These are phyloP conservation scores for Saposhnikovia divaricata DNA, from an alignment of 129 eudicot genomes.

Conservation along the genomic window DNA sequence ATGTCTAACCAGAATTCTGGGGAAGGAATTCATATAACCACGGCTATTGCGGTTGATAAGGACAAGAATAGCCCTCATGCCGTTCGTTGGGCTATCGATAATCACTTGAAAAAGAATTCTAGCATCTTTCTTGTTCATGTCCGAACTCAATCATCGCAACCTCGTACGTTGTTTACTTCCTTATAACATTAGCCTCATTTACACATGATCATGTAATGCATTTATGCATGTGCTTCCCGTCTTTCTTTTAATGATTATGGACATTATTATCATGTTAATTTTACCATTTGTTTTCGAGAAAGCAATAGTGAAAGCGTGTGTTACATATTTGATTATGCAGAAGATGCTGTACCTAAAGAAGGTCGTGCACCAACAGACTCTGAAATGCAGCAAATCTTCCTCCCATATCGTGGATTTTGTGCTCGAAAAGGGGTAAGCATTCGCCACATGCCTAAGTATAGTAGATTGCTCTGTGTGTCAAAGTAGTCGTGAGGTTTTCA, in stretches of 20 bases:
- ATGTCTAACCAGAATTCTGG: constrained; percentile 6
- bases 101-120: constrained; percentile 19
- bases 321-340: constrained; percentile 17
- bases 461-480: too few relatives aligned
- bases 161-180: constrained; percentile 23
- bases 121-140: constrained; percentile 48
- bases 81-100: constrained; percentile 52
- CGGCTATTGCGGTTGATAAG: constrained; percentile 36
- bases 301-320: neutral
- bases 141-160: constrained; percentile 15
- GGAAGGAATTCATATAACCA: constrained; percentile 21
- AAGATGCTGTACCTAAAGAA: constrained; percentile 22
- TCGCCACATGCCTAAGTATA: neutral
- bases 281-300: neutral
- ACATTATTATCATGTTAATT: neutral
- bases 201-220: too few relatives aligned
- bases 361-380: constrained; percentile 38
- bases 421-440: constrained; percentile 71
- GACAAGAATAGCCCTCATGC: constrained; percentile 59
- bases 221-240: too few relatives aligned
- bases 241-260: neutral
- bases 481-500: too few relatives aligned
- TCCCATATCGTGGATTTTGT: constrained; percentile 52
- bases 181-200: neutral
- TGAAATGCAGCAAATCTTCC: constrained; percentile 54